Evolutionary conservation across 331 rosid genomes (phyloP).

Genomic region (Erythrophleum ivorense): DNA sequence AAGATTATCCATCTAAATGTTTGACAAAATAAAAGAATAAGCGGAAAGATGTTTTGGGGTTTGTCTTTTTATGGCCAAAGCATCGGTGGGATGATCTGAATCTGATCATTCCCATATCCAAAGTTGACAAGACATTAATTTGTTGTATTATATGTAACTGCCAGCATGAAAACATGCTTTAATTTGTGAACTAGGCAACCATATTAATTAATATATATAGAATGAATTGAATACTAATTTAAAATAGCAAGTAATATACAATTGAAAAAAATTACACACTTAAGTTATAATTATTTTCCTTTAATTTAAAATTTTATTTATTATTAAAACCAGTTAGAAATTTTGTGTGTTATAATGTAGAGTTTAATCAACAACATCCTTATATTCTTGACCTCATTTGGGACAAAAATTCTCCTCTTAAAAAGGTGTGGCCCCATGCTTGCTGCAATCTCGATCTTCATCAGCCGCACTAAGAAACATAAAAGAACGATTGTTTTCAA

Average conservation of each 20-base stretch:
- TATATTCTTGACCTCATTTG: background rate
- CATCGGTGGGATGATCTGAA: constrained; percentile 28
- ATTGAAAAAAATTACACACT: no score
- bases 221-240: no score
- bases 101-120: constrained; percentile 7
- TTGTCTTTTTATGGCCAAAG: constrained; percentile 43
- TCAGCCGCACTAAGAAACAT: background rate
- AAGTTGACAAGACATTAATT: constrained; percentile 23
- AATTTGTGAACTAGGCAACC: no score
- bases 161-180: background rate
- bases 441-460: background rate
- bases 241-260: no score
- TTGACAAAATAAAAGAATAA: constrained; percentile 3
- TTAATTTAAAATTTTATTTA: no score
- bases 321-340: no score
- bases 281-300: no score
- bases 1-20: background rate
- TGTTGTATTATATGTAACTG: background rate
- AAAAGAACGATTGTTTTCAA: background rate
- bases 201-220: background rate
- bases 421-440: background rate
- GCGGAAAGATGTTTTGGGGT: background rate
- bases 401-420: background rate
- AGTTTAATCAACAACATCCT: background rate
- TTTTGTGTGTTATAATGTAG: background rate